Evolutionary conservation across 768 basidiomycete species (phyloP).

Genomic region (Suillus alpinus): DNA sequence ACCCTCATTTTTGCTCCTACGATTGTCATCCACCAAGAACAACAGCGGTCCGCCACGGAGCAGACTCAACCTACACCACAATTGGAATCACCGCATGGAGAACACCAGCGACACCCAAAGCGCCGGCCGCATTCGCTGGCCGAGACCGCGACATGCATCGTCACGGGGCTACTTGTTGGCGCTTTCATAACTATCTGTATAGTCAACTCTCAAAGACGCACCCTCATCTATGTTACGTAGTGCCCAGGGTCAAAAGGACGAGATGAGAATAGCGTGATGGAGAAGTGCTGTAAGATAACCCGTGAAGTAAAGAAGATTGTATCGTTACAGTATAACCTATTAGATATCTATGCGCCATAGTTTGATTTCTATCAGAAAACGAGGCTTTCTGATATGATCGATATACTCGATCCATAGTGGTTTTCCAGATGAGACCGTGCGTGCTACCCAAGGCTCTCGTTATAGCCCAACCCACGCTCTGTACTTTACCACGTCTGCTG

Average conservation of each 20-base stretch:
- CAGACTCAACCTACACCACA: slow-evolving; percentile 13
- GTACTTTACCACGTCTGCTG: slow-evolving; percentile 55
- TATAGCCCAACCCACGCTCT: slow-evolving; percentile 48
- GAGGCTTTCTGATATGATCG: not conserved
- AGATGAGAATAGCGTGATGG: not conserved
- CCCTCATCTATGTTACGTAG: slow-evolving; percentile 39
- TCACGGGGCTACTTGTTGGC: slow-evolving; percentile 61
- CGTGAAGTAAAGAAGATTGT: slow-evolving; percentile 16
- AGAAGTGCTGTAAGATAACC: not conserved
- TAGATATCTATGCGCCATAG: slow-evolving; percentile 22
- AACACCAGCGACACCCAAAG: slow-evolving; percentile 14
- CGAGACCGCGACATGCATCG: slow-evolving; percentile 43
- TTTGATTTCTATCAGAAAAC: slow-evolving; percentile 5
- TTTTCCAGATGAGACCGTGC: not conserved
- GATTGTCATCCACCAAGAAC: slow-evolving; percentile 21
- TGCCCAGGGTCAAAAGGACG: not conserved
- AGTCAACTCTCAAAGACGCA: slow-evolving; percentile 45
- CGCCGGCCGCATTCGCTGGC: slow-evolving; percentile 21
- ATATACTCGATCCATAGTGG: not conserved
- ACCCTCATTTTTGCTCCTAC: slow-evolving; percentile 25
- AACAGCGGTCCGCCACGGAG: slow-evolving; percentile 7
- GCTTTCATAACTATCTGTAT: slow-evolving; percentile 54
- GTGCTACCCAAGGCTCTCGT: not conserved
- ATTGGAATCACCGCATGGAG: slow-evolving; percentile 6
- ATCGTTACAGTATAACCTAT: slow-evolving; percentile 17